Base-by-base conservation (phyloP, 768 basidiomycete genomes). In the Lentinus tigrinus region DNA sequence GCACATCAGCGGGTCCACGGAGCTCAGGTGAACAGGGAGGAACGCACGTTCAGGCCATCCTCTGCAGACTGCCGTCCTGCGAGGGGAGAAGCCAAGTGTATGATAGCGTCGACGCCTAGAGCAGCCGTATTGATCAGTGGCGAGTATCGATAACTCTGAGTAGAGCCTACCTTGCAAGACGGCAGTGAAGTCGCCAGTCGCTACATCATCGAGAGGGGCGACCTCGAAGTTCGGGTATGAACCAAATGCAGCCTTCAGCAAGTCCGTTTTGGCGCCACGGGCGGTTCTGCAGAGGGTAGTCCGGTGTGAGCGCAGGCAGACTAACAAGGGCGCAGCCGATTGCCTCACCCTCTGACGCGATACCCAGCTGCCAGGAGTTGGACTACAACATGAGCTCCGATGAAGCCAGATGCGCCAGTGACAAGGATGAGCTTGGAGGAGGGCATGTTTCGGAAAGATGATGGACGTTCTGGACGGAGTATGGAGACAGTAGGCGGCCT, bases 281-380 rank as follows among this genome's bases (percentile, higher is more conserved):
- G 57, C 66, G 0, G 64, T 48, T 8, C 66, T 67, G 44, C 26
- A n/a, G n/a, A 39, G 4, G 17, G 21, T 31, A 1, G 31, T 9
- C 8, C 17, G 10, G 43, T 21, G 31, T 26, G 48, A 28, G 3
- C n/a, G n/a, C n/a, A n/a, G n/a, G n/a, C n/a, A n/a, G n/a, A n/a
- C n/a, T n/a, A n/a, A n/a, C n/a, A n/a, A n/a, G n/a, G n/a, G n/a
- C n/a, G n/a, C n/a, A n/a, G n/a, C n/a, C n/a, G n/a, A 23, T 17
- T 8, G 26, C 19, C 14, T 24, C 42, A 69, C 76, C 78, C 83
- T 61, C 78, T 71, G 38, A 85, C 83, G 11, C 69, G 72, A 62
- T 78, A 81, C 1, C 83, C 82, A 16, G 69, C 66, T 21, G 75
- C 64, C 26, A 82, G 64, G 5, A 81, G 71, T 36, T 76, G 68